These are phyloP conservation scores for Funneliformis mosseae DNA, from an alignment of 192 early-diverging fungal genomes.

Conservation along the genomic window DNA sequence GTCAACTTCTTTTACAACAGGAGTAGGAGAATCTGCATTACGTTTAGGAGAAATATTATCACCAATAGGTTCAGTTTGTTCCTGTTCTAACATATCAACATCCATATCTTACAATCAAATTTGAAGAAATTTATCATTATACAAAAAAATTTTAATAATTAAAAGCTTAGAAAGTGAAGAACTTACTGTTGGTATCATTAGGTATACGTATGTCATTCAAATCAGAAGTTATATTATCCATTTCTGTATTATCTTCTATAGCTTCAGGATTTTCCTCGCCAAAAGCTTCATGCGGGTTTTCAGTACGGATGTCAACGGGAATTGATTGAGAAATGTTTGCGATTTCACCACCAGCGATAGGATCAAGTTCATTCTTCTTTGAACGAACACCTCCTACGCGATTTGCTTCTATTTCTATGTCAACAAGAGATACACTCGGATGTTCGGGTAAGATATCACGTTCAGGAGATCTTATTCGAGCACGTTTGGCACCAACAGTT, in stretches of 20 bases:
- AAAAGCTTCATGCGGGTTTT: neutral
- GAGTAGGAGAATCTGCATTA: slow-evolving; percentile 1
- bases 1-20: slow-evolving; percentile 35
- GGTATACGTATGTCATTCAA: slow-evolving; percentile 2
- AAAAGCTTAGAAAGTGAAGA: neutral
- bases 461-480: slow-evolving; percentile 41
- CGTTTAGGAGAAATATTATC: neutral
- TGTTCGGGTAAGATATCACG: slow-evolving; percentile 47
- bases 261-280: slow-evolving; percentile 22
- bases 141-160: neutral
- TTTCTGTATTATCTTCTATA: slow-evolving; percentile 40
- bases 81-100: slow-evolving; percentile 24
- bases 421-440: slow-evolving; percentile 48
- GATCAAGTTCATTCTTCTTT: slow-evolving; percentile 68
- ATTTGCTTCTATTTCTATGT: slow-evolving; percentile 55
- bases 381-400: slow-evolving; percentile 46
- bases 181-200: neutral
- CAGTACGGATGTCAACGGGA: neutral
- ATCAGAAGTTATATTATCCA: slow-evolving; percentile 26
- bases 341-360: slow-evolving; percentile 57
- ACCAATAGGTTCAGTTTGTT: neutral
- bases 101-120: slow-evolving; percentile 11
- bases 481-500: slow-evolving; percentile 38
- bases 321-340: slow-evolving; percentile 56
- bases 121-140: neutral